phyloP scores from a whole-genome alignment of 257 asterid species.

The Solanum appendiculatum region DNA sequence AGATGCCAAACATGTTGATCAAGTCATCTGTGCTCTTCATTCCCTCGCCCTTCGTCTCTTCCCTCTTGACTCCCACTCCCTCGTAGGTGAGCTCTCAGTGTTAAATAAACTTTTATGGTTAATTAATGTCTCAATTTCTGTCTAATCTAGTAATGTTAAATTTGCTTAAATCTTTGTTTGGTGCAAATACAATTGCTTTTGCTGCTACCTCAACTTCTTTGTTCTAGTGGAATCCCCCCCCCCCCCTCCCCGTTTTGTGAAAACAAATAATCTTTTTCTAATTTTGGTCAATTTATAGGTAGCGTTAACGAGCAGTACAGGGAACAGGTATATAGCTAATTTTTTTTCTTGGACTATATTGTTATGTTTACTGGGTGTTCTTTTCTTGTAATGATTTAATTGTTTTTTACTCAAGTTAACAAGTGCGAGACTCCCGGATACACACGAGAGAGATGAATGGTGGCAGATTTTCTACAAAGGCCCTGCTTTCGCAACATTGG shows the following conservation, averaged over 20 bases:
- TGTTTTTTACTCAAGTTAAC: conserved; percentile 1
- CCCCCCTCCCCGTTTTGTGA: neutral
- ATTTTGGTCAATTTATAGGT: conserved; percentile 28
- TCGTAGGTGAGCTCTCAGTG: conserved; percentile 27
- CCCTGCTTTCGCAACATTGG: conserved; percentile 53
- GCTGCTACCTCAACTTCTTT: too few species aligned
- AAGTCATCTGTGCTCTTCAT: conserved; percentile 59
- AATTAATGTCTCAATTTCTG: neutral
- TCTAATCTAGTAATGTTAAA: neutral
- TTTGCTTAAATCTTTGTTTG: neutral
- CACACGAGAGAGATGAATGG: conserved; percentile 50
- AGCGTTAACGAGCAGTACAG: conserved; percentile 39
- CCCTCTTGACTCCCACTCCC: conserved; percentile 30
- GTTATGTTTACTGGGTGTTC: neutral
- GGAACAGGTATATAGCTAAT: conserved; percentile 35
- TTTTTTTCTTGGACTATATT: neutral
- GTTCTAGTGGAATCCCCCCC: too few species aligned
- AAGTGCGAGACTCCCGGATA: conserved; percentile 25
- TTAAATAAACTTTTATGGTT: neutral
- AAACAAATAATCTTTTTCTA: neutral
- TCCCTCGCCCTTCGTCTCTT: conserved; percentile 64
- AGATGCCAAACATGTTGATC: conserved; percentile 52
- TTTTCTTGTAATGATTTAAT: neutral
- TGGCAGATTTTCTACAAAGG: conserved; percentile 59
- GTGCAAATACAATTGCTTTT: too few species aligned